Evolutionary conservation across 2,329 filamentous ascomycete species (phyloP).

Genomic region (Zymoseptoria ardabiliae): DNA sequence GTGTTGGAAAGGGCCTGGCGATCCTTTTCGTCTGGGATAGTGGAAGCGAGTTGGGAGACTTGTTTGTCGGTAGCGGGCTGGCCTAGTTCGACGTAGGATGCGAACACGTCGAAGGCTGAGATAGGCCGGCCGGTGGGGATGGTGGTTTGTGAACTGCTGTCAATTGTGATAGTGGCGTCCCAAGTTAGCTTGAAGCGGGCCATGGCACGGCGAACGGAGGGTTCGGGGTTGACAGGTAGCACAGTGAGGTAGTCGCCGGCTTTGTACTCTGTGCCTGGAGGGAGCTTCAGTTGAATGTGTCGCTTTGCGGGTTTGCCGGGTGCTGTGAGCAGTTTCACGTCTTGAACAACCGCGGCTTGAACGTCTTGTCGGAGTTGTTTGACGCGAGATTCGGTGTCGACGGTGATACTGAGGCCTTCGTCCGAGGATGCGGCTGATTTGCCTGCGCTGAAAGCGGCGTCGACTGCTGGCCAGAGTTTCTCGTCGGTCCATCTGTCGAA

Average conservation of each 20-base stretch:
- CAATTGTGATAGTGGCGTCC: constrained; percentile 45
- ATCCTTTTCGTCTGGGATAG: background rate
- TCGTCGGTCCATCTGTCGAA: constrained; percentile 32
- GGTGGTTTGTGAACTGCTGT: constrained; percentile 53
- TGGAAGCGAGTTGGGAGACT: background rate
- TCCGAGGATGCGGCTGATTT: background rate
- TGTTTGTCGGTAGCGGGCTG: constrained; percentile 52
- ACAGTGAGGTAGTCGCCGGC: constrained; percentile 42
- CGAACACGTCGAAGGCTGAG: constrained; percentile 55
- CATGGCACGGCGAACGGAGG: constrained; percentile 55
- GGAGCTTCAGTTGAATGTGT: constrained; percentile 38
- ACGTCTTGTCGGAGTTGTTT: constrained; percentile 53
- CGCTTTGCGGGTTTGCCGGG: constrained; percentile 50
- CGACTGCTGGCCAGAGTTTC: constrained; percentile 1
- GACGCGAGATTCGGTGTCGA: constrained; percentile 23
- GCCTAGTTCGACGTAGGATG: constrained; percentile 62
- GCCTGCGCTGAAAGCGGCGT: background rate
- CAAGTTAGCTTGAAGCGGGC: constrained; percentile 57
- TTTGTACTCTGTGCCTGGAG: constrained; percentile 50
- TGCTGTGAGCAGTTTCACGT: constrained; percentile 45
- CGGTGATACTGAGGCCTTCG: background rate
- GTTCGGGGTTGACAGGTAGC: constrained; percentile 55
- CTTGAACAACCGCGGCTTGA: constrained; percentile 51
- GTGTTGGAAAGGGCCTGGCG: constrained; percentile 31
- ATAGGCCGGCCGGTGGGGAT: constrained; percentile 55